Evolutionary conservation across 139 green algal genomes (phyloP), one percentile per base, ranked within the genome.

Genomic region (Tetraselmis chui): DNA sequence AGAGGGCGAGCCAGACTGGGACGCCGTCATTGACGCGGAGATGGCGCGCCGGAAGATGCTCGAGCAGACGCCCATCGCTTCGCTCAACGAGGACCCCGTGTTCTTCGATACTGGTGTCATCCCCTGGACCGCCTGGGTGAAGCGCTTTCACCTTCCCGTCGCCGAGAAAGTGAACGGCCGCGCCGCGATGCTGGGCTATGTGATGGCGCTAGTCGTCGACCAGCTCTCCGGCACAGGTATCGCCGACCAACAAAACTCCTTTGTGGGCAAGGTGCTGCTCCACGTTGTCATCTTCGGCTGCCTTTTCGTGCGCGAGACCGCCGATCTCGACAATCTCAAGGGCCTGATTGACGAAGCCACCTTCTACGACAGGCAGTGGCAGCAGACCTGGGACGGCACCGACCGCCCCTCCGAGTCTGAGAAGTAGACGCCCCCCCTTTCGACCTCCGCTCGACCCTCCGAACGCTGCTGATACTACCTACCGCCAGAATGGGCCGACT

Each of bases 121-220:
- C 85, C 95, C 95, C 25, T 97, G 94, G 95, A 97, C 93, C 94
- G 95, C 94, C 23, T 98, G 95, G 95, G 92, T 98, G 76, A 88
- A 87, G 83, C 91, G 95, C 78, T 98, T 98, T 93, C 95, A 98
- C 87, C 90, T 98, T 77, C 30, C 24, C 24, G 86, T 95, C 91
- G 95, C 95, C 58, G 95, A 98, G 89, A 98, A 97, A 91, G 89
- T 97, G 0, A 98, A 98, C 83, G 95, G 95, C 24, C 89, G 95
- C n/a, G 95, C 95, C 11, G 92, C 92, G 74, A 98, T 98, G 95
- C 83, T 98, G 76, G 95, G 94, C 79, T 98, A 98, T 86, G 84
- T 96, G 5, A 79, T 95, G 80, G 94, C 92, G 24, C 85, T 91
- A 2, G 76, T 94, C 27, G 92, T 97, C 27, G 95, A 98, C 87